These are phyloP conservation scores for Trypanosoma platydactyli DNA, from an alignment of 208 protist genomes.

Conservation along the genomic window DNA sequence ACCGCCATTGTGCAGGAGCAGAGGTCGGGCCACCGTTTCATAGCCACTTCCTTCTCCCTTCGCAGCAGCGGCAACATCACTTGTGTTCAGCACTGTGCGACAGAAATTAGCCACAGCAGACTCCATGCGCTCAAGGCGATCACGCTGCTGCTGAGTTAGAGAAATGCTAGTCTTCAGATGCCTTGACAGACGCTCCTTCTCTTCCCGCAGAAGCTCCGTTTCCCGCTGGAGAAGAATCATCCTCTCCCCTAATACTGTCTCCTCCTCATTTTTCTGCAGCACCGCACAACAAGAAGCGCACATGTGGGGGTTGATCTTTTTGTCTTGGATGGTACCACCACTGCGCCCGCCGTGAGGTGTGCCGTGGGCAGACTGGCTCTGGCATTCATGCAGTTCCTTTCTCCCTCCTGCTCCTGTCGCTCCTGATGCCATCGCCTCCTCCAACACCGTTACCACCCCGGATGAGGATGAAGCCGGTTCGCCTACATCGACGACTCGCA, in stretches of 20 bases:
- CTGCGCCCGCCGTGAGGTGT: no score
- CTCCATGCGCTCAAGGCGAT: not conserved
- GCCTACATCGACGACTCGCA: no score
- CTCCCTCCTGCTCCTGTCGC: no score
- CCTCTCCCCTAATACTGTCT: not conserved
- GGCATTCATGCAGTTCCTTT: no score
- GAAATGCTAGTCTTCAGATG: not conserved
- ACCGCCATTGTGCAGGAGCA: not conserved
- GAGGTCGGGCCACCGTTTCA: not conserved
- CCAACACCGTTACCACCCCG: no score
- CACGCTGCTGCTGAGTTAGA: not conserved
- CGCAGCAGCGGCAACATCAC: not conserved
- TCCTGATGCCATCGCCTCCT: no score
- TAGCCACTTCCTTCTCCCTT: not conserved
- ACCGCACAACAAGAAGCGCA: no score
- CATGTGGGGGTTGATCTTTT: no score
- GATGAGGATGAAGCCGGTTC: no score
- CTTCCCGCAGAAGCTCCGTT: conserved; percentile 6
- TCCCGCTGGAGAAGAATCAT: conserved; percentile 3
- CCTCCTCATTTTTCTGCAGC: not conserved
- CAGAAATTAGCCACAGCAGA: conserved; percentile 2
- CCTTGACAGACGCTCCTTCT: not conserved
- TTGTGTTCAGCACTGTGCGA: conserved; percentile 2
- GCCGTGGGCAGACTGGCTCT: no score
- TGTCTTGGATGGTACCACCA: no score